Evolutionary conservation across 2,329 filamentous ascomycete genomes (phyloP).

Genomic region (Chaetothyriales sp.): DNA sequence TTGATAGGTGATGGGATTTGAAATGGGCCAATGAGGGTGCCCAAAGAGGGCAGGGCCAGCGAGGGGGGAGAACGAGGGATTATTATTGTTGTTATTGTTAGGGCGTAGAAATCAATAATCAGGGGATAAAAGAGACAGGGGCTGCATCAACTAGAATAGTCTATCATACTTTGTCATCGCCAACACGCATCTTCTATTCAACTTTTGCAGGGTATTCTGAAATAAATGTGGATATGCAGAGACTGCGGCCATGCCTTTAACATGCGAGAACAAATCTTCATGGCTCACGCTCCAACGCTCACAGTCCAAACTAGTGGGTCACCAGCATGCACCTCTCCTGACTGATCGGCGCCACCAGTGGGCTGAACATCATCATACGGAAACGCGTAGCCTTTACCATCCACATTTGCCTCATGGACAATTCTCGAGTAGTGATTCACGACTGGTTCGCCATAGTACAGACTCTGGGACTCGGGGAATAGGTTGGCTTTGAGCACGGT

Average conservation of each 20-base stretch:
- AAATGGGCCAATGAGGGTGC: too few relatives aligned
- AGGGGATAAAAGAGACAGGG: too few relatives aligned
- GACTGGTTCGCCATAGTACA: conserved; percentile 41
- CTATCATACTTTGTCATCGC: too few relatives aligned
- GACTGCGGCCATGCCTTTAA: too few relatives aligned
- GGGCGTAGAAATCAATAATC: too few relatives aligned
- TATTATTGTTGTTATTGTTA: too few relatives aligned
- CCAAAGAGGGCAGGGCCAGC: neutral
- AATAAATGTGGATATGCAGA: too few relatives aligned
- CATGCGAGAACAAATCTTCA: neutral
- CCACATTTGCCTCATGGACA: conserved; percentile 46
- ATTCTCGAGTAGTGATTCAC: conserved; percentile 58
- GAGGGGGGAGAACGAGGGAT: neutral
- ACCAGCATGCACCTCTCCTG: conserved; percentile 47
- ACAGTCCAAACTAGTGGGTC: conserved; percentile 44
- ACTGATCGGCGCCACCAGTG: conserved; percentile 43
- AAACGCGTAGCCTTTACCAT: conserved; percentile 54
- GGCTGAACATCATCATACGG: conserved; percentile 57
- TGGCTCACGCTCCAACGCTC: conserved; percentile 36
- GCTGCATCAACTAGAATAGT: too few relatives aligned
- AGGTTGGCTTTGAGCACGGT: conserved; percentile 41
- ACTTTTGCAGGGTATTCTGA: neutral
- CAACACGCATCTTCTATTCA: neutral
- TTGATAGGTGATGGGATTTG: neutral
- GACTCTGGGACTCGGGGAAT: conserved; percentile 40